Evolutionary conservation across 2,329 filamentous ascomycete genomes (phyloP), one percentile per base, ranked within the genome.

Genomic region (Cryphonectria nitschkei): DNA sequence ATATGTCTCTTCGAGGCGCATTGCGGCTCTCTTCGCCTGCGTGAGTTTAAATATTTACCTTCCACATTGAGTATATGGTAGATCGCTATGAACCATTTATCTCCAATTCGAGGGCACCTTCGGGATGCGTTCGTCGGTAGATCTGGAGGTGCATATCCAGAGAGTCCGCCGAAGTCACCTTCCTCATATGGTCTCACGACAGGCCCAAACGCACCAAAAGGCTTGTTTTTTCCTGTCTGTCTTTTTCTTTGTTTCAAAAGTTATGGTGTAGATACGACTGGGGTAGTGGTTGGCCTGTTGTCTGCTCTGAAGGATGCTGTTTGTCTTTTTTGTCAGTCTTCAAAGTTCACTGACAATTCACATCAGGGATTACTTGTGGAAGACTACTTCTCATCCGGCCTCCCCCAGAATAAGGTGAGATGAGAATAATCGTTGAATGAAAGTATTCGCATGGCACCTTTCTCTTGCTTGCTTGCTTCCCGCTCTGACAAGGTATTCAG

Each of bases 11-110:
- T 26, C n/a, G 46, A 29, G 37, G 54, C 65, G 39, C 56, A 50
- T 61, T 69, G 68, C 61, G 68, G 68, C 68, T 69, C 68, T 50
- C 39, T 39, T 41, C 34, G 22, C 56, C 68, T 69, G 54, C 54
- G 43, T 69, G 54, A 66, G 39, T 54, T 41, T 65, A 69, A 69
- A 16, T 61, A 41, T 61, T 41, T 26, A 69, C 68, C 68, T 69
- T 69, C 68, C 63, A 61, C 14, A 61, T 69, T 39, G 37, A 66
- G 68, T 2, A 13, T 19, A 39, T 50, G 5, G 29, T 39, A 54
- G 58, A n/a, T 29, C 39, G 41, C 26, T 54, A 54, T 63, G 56
- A 32, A 68, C 22, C 67, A n/a, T 63, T 37, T 29, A 34, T 19
- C 19, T 37, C 34, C 46, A 58, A 50, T 34, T 39, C 58, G 26